Evolutionary conservation across 2,329 filamentous ascomycete genomes (phyloP).

Genomic region (Pseudogymnoascus sp.): DNA sequence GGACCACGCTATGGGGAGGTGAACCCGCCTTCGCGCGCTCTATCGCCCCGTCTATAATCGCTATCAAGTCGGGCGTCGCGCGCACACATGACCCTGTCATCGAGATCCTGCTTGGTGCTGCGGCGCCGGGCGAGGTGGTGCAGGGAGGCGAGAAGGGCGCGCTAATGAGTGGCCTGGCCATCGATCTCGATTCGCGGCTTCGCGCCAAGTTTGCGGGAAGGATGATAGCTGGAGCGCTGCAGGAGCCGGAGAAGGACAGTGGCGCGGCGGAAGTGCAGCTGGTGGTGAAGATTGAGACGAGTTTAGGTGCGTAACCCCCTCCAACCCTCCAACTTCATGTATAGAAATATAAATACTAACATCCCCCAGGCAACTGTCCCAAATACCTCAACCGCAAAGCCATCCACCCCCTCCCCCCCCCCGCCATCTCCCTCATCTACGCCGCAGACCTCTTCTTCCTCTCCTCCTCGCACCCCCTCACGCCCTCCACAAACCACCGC

Average conservation of each 20-base stretch:
- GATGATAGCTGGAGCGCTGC: constrained; percentile 56
- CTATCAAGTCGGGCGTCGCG: constrained; percentile 54
- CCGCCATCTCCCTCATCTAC: constrained; percentile 42
- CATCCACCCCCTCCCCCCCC: constrained; percentile 37
- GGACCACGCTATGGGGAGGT: constrained; percentile 76
- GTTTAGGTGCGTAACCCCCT: constrained; percentile 40
- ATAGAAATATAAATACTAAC: constrained; percentile 13
- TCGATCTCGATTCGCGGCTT: constrained; percentile 59
- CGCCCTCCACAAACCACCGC: constrained; percentile 69
- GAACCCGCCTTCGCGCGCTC: constrained; percentile 57
- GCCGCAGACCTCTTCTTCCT: constrained; percentile 73
- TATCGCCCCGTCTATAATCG: constrained; percentile 55
- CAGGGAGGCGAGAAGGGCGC: constrained; percentile 33
- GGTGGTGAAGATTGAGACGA: constrained; percentile 61
- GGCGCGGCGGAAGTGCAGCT: constrained; percentile 38
- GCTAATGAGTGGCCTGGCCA: constrained; percentile 53
- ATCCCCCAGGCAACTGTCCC: constrained; percentile 60
- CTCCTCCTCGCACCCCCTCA: constrained; percentile 51
- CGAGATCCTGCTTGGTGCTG: constrained; percentile 47
- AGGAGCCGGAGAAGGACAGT: constrained; percentile 23
- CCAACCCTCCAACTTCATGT: not conserved
- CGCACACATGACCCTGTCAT: constrained; percentile 61
- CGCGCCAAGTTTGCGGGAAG: constrained; percentile 66
- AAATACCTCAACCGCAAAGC: constrained; percentile 76
- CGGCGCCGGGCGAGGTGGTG: constrained; percentile 35